Conservation (phyloP, 2,329 filamentous ascomycete genomes). For the Claviceps lovelessii region DNA sequence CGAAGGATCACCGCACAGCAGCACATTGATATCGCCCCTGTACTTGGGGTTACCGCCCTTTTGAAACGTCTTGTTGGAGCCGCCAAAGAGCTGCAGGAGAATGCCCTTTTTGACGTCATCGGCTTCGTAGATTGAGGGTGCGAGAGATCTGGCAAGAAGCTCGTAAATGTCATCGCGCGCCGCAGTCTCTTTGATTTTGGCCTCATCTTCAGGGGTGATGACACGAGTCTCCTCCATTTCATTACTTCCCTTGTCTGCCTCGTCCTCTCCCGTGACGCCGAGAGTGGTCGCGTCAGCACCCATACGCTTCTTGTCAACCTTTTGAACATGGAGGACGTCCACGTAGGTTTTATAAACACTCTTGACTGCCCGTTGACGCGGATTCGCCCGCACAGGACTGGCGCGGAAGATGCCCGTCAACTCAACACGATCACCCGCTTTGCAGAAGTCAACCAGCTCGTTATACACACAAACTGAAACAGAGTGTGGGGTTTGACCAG, state of each 20-base stretch:
- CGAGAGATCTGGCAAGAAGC: conserved; percentile 74
- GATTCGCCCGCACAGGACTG: conserved; percentile 86
- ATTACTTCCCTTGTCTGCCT: conserved; percentile 48
- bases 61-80: conserved; percentile 94
- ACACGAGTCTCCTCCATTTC: conserved; percentile 72
- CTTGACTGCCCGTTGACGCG: conserved; percentile 82
- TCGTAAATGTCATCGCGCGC: conserved; percentile 82
- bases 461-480: conserved; percentile 95
- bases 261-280: conserved; percentile 62
- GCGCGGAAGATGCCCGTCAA: conserved; percentile 95
- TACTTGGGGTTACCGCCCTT: conserved; percentile 94
- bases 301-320: conserved; percentile 88
- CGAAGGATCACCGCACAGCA: conserved; percentile 92
- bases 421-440: conserved; percentile 89
- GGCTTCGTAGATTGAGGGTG: conserved; percentile 93
- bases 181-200: conserved; percentile 71
- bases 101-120: conserved; percentile 99
- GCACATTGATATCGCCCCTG: conserved; percentile 90
- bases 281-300: conserved; percentile 83
- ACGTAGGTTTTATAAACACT: conserved; percentile 97
- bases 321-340: conserved; percentile 89
- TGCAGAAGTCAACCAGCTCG: conserved; percentile 93
- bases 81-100: conserved; percentile 86
- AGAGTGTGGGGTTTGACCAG: conserved; percentile 92
- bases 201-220: conserved; percentile 73